Evolutionary conservation across 2,329 filamentous ascomycete species (phyloP).

Genomic region (Claviceps capensis): DNA sequence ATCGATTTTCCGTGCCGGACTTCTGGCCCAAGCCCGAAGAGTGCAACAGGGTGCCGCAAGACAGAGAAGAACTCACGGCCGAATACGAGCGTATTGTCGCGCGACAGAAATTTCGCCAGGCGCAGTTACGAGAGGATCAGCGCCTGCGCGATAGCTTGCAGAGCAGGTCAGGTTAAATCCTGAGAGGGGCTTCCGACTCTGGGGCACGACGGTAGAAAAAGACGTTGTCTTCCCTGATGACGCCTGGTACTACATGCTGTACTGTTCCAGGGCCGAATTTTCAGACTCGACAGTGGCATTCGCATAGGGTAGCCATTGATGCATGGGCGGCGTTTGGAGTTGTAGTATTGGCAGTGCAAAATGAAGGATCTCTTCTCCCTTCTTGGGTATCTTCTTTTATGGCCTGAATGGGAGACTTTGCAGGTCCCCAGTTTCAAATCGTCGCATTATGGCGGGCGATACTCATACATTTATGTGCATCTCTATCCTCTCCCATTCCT

Average conservation of each 20-base stretch:
- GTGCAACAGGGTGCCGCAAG: constrained; percentile 62
- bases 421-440: background rate
- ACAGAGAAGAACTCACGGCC: constrained; percentile 67
- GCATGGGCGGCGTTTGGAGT: constrained; percentile 7
- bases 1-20: constrained; percentile 72
- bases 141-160: constrained; percentile 12
- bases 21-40: constrained; percentile 86
- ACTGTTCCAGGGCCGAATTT: background rate
- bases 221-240: too few relatives aligned
- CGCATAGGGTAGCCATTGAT: background rate
- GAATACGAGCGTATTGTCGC: constrained; percentile 63
- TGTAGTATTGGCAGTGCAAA: background rate
- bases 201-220: too few relatives aligned
- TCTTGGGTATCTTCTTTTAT: background rate
- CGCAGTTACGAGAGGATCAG: constrained; percentile 24
- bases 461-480: constrained; percentile 35
- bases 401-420: too few relatives aligned
- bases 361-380: background rate
- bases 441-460: background rate
- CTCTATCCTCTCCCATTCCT: constrained; percentile 39
- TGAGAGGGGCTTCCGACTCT: constrained; percentile 11
- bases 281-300: background rate
- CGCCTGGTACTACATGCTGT: too few relatives aligned
- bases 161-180: constrained; percentile 12
- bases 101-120: constrained; percentile 61